Base-by-base conservation (phyloP, 164 flowering plant genomes). In the Vitis riparia region DNA sequence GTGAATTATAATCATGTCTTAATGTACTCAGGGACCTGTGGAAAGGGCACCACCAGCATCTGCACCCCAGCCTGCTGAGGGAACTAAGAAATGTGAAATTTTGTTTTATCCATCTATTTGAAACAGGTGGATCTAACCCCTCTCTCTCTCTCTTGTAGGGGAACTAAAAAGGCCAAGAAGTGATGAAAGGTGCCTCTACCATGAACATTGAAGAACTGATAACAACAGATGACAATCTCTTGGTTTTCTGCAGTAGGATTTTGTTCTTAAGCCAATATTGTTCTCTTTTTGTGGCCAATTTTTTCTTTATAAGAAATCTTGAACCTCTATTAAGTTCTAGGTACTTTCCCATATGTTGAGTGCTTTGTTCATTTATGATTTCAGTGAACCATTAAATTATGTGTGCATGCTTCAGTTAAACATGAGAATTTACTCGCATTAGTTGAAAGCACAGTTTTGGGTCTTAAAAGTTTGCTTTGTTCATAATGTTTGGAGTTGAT, bases 91-190 rank as follows among this genome's bases (percentile, higher is more conserved):
- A 37, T 50, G 23, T 37, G 5, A 17, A 12, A 48, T 19, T 57
- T 9, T 47, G 51, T 57, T 37, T 2, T 13, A 29, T 17, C 16
- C 59, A 30, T 62, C 56, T 53, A 53, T 53, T 53, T 14, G 6
- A 12, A 53, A 37, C 16, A 14, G 15, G 11, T 14, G 2, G 15
- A n/a, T 13, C 15, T 53, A 53, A 53, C n/a, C 6, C 4, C 48
- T 29, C 37, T 29, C 13, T 8, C 14, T 44, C 15, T 7, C 29
- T 57, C 30, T 47, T 66, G 72, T 44, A 79, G 84, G 74, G 84
- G 70, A 68, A 56, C 77, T 13, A 83, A 80, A 76, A 83, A 81
- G 69, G 9, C 81, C 23, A 80, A 83, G 86, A 81, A 81, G 76
- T 78, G 71, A 71, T 13, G 72, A 77, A 51, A 15, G 23, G 19